Conservation (phyloP, 2,329 filamentous ascomycete genomes). For the Botryotinia convoluta region DNA sequence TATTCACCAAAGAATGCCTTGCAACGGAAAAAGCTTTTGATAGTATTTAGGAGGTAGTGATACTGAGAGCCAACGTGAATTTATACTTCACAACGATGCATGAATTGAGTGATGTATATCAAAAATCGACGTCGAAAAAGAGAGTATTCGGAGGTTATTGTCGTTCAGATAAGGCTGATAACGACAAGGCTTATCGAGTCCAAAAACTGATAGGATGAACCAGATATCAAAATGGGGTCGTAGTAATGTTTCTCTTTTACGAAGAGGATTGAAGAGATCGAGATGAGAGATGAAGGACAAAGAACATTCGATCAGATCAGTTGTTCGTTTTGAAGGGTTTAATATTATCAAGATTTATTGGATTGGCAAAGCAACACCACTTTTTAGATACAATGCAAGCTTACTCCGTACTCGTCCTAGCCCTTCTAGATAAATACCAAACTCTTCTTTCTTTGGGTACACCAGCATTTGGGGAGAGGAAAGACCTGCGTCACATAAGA, state of each 20-base stretch:
- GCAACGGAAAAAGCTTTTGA: background rate
- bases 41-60: background rate
- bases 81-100: conserved; percentile 8
- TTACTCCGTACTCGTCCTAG: background rate
- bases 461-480: background rate
- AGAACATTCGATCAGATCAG: background rate
- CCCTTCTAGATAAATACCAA: background rate
- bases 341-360: background rate
- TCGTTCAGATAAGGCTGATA: conserved; percentile 4
- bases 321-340: background rate
- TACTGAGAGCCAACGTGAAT: background rate
- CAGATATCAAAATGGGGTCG: background rate
- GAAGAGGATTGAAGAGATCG: background rate
- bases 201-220: background rate
- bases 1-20: background rate
- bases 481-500: background rate
- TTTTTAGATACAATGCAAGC: background rate
- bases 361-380: background rate
- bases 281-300: background rate
- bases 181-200: background rate
- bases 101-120: background rate
- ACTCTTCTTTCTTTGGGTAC: background rate
- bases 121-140: background rate
- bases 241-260: background rate
- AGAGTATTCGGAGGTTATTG: background rate